These are phyloP conservation scores for Strigomonas culicis DNA, from an alignment of 208 protist genomes.

Conservation along the genomic window DNA sequence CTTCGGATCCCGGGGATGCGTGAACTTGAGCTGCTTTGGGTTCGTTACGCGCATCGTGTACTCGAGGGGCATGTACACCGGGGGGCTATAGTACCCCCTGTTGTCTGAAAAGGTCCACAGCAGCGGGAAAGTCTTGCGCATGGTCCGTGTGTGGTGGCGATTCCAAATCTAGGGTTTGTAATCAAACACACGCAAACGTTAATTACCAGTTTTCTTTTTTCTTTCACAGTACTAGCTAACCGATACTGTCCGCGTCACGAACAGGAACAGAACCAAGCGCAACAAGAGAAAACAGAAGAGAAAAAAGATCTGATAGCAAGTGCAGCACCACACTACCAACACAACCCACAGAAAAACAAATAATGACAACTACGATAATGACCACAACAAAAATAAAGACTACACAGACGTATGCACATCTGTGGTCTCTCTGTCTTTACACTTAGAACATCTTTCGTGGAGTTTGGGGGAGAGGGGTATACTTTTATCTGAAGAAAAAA, in stretches of 20 bases:
- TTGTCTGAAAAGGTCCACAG: slow-evolving; percentile 74
- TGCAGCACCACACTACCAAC: background rate
- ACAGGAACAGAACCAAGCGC: background rate
- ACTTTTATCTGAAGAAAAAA: too few species aligned
- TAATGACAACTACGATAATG: background rate
- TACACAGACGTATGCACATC: too few species aligned
- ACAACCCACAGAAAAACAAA: background rate
- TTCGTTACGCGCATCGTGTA: slow-evolving; percentile 83
- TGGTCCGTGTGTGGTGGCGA: slow-evolving; percentile 6
- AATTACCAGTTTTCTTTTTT: background rate
- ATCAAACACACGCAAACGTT: background rate
- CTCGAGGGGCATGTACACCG: slow-evolving; percentile 84
- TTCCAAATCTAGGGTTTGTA: slow-evolving; percentile 8
- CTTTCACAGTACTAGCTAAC: background rate
- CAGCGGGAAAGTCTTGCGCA: slow-evolving; percentile 42
- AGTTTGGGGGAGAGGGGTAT: too few species aligned
- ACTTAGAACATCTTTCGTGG: too few species aligned
- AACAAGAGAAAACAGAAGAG: background rate
- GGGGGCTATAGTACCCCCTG: slow-evolving; percentile 79
- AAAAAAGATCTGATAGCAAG: background rate
- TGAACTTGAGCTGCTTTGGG: slow-evolving; percentile 76
- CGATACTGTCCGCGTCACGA: background rate
- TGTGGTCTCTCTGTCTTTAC: too few species aligned
- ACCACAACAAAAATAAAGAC: too few species aligned
- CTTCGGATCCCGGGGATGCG: slow-evolving; percentile 83